These are phyloP conservation scores for Debaryomyces castellii DNA, from an alignment of 805 yeast species.

Conservation along the genomic window DNA sequence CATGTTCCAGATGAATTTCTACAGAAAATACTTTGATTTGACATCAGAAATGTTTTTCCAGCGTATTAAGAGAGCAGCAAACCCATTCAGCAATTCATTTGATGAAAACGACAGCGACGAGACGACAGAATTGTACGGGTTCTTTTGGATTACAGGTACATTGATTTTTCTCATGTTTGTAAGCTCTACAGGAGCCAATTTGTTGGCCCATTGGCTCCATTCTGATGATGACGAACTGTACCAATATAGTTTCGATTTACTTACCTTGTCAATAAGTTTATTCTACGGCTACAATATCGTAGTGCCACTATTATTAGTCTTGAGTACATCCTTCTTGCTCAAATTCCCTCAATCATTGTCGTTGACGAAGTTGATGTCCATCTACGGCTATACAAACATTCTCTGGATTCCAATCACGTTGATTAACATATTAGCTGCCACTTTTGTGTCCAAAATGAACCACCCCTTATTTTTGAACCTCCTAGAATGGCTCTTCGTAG, in stretches of 20 bases:
- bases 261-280: slow-evolving; percentile 66
- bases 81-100: slow-evolving; percentile 42
- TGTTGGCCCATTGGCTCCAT: slow-evolving; percentile 57
- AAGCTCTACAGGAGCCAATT: slow-evolving; percentile 66
- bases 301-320: slow-evolving; percentile 59
- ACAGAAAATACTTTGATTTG: slow-evolving; percentile 67
- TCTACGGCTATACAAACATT: slow-evolving; percentile 82
- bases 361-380: slow-evolving; percentile 61
- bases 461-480: slow-evolving; percentile 42
- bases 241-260: slow-evolving; percentile 56
- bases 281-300: slow-evolving; percentile 75
- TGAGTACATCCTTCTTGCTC: slow-evolving; percentile 50
- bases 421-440: slow-evolving; percentile 55
- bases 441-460: slow-evolving; percentile 38
- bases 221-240: slow-evolving; percentile 47
- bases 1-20: slow-evolving; percentile 55
- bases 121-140: slow-evolving; percentile 74
- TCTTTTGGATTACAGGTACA: slow-evolving; percentile 88
- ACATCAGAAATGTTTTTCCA: slow-evolving; percentile 59
- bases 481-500: slow-evolving; percentile 64
- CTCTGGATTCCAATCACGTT: slow-evolving; percentile 85
- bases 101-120: slow-evolving; percentile 33
- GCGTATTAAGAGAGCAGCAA: slow-evolving; percentile 55
- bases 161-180: slow-evolving; percentile 73
- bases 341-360: slow-evolving; percentile 51